These are phyloP conservation scores for Rhizopogon roseolus DNA, from an alignment of 768 basidiomycete genomes.

Conservation along the genomic window DNA sequence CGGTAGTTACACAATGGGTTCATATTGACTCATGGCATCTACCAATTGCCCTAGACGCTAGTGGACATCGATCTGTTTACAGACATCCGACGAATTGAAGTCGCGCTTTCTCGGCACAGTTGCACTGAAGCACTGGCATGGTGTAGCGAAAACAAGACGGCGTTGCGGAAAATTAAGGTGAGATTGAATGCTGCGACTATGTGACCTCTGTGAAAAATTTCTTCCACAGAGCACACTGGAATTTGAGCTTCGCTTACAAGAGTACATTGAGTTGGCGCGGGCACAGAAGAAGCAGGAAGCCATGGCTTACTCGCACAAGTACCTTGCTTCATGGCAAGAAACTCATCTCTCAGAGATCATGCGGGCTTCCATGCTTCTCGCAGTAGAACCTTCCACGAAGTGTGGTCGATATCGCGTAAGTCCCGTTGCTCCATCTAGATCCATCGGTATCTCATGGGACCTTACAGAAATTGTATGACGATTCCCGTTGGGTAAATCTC, in stretches of 20 bases:
- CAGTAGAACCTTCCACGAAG: constrained; percentile 63
- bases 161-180: constrained; percentile 88
- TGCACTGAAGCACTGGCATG: constrained; percentile 89
- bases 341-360: constrained; percentile 76
- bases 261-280: constrained; percentile 90
- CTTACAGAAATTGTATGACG: constrained; percentile 76
- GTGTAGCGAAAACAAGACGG: constrained; percentile 95
- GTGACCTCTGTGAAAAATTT: constrained; percentile 8
- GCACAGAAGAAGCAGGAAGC: constrained; percentile 63
- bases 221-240: constrained; percentile 80
- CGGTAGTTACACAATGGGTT: neutral
- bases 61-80: constrained; percentile 91
- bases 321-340: constrained; percentile 78
- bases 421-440: constrained; percentile 4
- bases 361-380: constrained; percentile 72
- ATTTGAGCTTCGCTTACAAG: constrained; percentile 92
- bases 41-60: constrained; percentile 47
- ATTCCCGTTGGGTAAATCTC: constrained; percentile 69
- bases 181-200: constrained; percentile 8
- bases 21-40: neutral
- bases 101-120: constrained; percentile 66
- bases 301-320: constrained; percentile 77
- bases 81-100: constrained; percentile 84
- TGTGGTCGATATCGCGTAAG: constrained; percentile 78
- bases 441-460: neutral